Evolutionary conservation across 495 filamentous ascomycete species (phyloP).

Genomic region (Aspergillus affinis): DNA sequence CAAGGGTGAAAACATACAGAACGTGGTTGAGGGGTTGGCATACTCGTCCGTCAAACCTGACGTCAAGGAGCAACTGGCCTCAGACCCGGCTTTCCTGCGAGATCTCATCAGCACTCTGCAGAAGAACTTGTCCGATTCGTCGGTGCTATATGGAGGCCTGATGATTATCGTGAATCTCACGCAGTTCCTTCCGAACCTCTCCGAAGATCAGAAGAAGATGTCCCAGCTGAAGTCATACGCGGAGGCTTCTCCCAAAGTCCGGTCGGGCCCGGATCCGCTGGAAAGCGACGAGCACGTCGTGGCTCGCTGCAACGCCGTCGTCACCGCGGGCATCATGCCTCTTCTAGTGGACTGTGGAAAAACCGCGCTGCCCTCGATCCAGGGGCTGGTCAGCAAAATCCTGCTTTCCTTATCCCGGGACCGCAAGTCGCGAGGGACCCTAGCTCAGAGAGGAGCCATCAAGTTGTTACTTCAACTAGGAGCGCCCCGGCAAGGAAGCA

Average conservation of each 20-base stretch:
- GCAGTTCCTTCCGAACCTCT: constrained; percentile 70
- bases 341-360: constrained; percentile 70
- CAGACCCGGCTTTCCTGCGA: constrained; percentile 63
- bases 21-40: constrained; percentile 88
- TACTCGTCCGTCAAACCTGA: constrained; percentile 81
- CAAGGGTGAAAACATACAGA: constrained; percentile 55
- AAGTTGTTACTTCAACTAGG: constrained; percentile 75
- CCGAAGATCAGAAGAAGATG: constrained; percentile 91
- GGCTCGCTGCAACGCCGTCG: constrained; percentile 70
- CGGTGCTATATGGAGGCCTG: constrained; percentile 79
- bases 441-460: constrained; percentile 89
- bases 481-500: constrained; percentile 52
- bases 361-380: constrained; percentile 62
- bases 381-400: constrained; percentile 67
- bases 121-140: constrained; percentile 59
- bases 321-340: constrained; percentile 72
- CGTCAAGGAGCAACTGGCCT: constrained; percentile 76
- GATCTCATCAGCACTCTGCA: constrained; percentile 63
- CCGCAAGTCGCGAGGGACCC: constrained; percentile 66
- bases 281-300: constrained; percentile 73
- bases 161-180: constrained; percentile 83
- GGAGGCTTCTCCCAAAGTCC: constrained; percentile 64
- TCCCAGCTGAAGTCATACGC: constrained; percentile 90
- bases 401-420: constrained; percentile 72
- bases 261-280: constrained; percentile 60